Conservation (phyloP, 2,329 filamentous ascomycete genomes). For the Diplodia intermedia region DNA sequence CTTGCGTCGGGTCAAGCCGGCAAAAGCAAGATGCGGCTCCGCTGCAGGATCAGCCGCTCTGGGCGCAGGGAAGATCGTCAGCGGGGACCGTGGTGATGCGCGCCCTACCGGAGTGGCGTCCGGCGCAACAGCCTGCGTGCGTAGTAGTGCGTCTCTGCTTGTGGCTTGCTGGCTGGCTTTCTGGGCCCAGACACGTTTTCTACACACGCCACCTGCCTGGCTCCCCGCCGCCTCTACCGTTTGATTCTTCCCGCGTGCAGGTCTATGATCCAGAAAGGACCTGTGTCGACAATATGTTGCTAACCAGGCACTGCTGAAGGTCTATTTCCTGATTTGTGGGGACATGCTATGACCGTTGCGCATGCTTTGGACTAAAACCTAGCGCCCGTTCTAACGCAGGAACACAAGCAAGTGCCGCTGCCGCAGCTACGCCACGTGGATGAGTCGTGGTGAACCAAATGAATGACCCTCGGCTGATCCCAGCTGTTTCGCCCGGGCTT, state of each 20-base stretch:
- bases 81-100: not conserved
- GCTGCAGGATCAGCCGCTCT: slow-evolving; percentile 2
- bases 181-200: not conserved
- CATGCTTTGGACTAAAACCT: not conserved
- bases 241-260: not conserved
- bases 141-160: not conserved
- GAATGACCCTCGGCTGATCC: not conserved
- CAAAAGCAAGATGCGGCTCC: not conserved
- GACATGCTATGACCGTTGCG: not conserved
- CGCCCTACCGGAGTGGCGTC: slow-evolving; percentile 3
- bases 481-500: not conserved
- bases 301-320: not conserved
- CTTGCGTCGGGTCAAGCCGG: not conserved
- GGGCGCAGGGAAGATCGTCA: not conserved
- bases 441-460: not conserved
- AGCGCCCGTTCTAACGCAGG: slow-evolving; percentile 2
- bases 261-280: not conserved
- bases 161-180: not conserved
- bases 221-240: not conserved
- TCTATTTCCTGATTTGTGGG: not conserved
- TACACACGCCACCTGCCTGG: not conserved
- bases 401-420: not conserved
- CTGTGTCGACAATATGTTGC: no score
- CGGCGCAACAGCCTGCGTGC: not conserved
- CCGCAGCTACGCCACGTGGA: slow-evolving; percentile 1